phyloP scores from a whole-genome alignment of 495 filamentous ascomycete genomes.

The Aspergillus leporis region DNA sequence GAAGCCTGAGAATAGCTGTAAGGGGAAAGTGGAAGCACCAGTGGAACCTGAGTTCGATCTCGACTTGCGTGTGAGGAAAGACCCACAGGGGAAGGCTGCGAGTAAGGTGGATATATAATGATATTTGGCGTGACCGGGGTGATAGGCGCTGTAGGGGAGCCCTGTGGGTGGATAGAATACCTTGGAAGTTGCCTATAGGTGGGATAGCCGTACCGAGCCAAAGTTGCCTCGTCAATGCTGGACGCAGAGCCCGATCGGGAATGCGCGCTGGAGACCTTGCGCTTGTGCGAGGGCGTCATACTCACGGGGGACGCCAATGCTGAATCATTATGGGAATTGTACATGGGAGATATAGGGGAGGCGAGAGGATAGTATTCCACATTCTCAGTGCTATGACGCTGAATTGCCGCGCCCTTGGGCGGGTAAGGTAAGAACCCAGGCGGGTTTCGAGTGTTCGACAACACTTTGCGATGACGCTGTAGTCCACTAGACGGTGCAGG shows the following conservation, averaged over 20 bases:
- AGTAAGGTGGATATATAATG: slow-evolving; percentile 42
- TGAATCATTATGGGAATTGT: slow-evolving; percentile 35
- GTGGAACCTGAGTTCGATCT: slow-evolving; percentile 37
- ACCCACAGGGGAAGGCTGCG: slow-evolving; percentile 20
- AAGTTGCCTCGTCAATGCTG: slow-evolving; percentile 63
- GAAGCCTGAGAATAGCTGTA: slow-evolving; percentile 42
- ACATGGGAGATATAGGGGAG: slow-evolving; percentile 49
- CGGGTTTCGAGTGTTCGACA: slow-evolving; percentile 57
- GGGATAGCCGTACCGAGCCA: slow-evolving; percentile 74
- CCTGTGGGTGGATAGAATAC: slow-evolving; percentile 56
- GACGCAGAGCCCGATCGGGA: slow-evolving; percentile 66
- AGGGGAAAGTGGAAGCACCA: slow-evolving; percentile 38
- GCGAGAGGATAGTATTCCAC: slow-evolving; percentile 57
- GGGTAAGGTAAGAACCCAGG: slow-evolving; percentile 47
- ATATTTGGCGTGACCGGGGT: slow-evolving; percentile 45
- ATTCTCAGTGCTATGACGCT: slow-evolving; percentile 66
- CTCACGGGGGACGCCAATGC: slow-evolving; percentile 63
- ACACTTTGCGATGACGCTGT: slow-evolving; percentile 53
- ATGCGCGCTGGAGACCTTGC: slow-evolving; percentile 47
- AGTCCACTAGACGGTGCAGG: slow-evolving; percentile 43
- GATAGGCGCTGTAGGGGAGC: slow-evolving; percentile 46
- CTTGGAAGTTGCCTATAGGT: slow-evolving; percentile 77
- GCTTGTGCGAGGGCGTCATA: slow-evolving; percentile 52
- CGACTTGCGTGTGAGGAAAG: slow-evolving; percentile 25
- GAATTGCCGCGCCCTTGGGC: slow-evolving; percentile 35